Percentiles rank a stretch among this genome's conserved stretches.
Conservation (phyloP, 2,329 filamentous ascomycete species). For the Botryosphaeria agaves region DNA sequence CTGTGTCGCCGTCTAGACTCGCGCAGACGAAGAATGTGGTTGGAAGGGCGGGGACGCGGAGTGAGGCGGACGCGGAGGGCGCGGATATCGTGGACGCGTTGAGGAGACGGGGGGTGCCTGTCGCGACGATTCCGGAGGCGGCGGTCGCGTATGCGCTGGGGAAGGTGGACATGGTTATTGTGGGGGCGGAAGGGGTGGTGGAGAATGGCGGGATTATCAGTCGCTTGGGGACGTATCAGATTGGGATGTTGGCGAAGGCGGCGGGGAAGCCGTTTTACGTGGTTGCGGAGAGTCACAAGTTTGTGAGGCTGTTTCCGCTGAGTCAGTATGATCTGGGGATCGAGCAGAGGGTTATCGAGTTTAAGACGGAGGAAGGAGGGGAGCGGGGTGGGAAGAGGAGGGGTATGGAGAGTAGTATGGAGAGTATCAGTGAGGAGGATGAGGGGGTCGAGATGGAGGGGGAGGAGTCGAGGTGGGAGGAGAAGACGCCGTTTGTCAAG, state of each 20-base stretch:
- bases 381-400: constrained; percentile 5
- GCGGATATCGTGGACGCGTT: constrained; percentile 54
- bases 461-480: background rate
- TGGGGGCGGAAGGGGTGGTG: constrained; percentile 67
- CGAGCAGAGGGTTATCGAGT: constrained; percentile 60
- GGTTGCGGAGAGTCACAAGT: constrained; percentile 91
- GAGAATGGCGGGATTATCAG: constrained; percentile 90
- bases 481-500: background rate
- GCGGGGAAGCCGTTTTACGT: constrained; percentile 71
- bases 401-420: too few relatives aligned
- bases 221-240: constrained; percentile 70
- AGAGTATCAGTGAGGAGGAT: constrained; percentile 1
- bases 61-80: constrained; percentile 63
- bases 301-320: constrained; percentile 71
- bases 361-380: constrained; percentile 34
- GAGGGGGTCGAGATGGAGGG: constrained; percentile 4
- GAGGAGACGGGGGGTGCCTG: constrained; percentile 57
- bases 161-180: constrained; percentile 51
- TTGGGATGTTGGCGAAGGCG: constrained; percentile 62
- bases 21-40: constrained; percentile 54
- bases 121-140: constrained; percentile 62
- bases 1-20: constrained; percentile 22
- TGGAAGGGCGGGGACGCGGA: constrained; percentile 57
- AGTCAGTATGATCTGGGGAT: constrained; percentile 69
- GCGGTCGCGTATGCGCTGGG: constrained; percentile 66